Evolutionary conservation across 2,329 filamentous ascomycete species (phyloP).

Genomic region (Diaporthe humulicola): DNA sequence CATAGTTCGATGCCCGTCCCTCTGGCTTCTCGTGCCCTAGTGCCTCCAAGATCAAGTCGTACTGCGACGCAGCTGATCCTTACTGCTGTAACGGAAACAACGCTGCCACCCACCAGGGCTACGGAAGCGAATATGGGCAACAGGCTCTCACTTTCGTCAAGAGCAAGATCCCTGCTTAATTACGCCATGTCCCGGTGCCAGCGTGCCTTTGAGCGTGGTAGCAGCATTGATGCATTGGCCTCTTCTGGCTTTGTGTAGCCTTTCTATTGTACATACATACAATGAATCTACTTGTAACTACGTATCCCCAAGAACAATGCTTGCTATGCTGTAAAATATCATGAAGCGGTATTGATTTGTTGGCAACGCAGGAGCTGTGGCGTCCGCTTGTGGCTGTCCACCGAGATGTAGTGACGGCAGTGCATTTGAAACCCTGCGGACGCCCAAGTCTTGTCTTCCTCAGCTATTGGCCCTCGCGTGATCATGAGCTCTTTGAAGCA

Average conservation of each 20-base stretch:
- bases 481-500: neutral
- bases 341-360: neutral
- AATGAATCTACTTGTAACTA: constrained; percentile 24
- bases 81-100: constrained; percentile 74
- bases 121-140: constrained; percentile 68
- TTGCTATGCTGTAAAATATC: neutral
- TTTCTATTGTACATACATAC: constrained; percentile 20
- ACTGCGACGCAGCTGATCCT: constrained; percentile 71
- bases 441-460: neutral
- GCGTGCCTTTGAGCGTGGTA: neutral
- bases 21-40: constrained; percentile 66
- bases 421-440: neutral
- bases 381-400: neutral
- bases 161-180: constrained; percentile 54
- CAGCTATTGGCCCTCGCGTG: too few relatives aligned
- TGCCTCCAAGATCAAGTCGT: constrained; percentile 68
- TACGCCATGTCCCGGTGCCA: neutral
- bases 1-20: constrained; percentile 68
- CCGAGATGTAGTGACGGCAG: neutral
- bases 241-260: neutral
- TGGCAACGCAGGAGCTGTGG: neutral
- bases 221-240: neutral
- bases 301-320: neutral
- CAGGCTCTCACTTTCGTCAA: constrained; percentile 69
- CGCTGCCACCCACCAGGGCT: constrained; percentile 66